Evolutionary conservation across 352 stramenopile species (phyloP), one percentile per base, ranked within the genome.

Genomic region (Pythium dissotocum): DNA sequence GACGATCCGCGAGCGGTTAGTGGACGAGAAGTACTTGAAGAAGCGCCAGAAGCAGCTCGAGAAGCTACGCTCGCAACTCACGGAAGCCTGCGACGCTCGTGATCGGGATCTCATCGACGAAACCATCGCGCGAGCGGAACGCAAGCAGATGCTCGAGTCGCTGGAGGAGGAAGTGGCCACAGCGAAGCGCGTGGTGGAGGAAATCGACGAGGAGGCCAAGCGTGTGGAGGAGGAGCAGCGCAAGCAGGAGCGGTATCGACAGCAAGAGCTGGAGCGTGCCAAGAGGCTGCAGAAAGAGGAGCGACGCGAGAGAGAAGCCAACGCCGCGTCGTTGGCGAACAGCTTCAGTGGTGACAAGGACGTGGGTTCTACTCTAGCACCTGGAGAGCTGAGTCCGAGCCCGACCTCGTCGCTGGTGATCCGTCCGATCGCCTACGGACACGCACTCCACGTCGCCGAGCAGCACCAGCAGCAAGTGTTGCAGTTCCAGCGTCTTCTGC

Each of bases 41-140:
- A 94, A 94, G 51, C 78, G 87, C 6, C 74, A 91, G 54, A 88
- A 85, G 14, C 87, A 94, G 56, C 63, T 93, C 5, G 83, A 90
- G 26, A 92, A 90, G 48, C 61, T 94, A 30, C 83, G 85, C 30
- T 58, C 61, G 10, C 65, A 87, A 55, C 73, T 88, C 32, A 68
- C 73, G 6, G 67, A 86, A 21, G 78, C 83, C 10, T 80, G 70
- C 33, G 67, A 68, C 7, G 42, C 61, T 4, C 70, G 80, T n/a
- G 73, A 93, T 62, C 76, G 74, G 30, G 64, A 35, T 21, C 72
- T 72, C 8, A 88, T 94, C 30, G 65, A 83, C 14, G 81, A 92
- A 33, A 85, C 82, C 0, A 67, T 94, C 46, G 87, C 82, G 21
- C 81, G 87, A 6, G 76, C 80, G 0, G 81, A 91, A 63, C 82